Conservation (phyloP, 164 flowering plant genomes). For the Chimonanthus salicifolius region DNA sequence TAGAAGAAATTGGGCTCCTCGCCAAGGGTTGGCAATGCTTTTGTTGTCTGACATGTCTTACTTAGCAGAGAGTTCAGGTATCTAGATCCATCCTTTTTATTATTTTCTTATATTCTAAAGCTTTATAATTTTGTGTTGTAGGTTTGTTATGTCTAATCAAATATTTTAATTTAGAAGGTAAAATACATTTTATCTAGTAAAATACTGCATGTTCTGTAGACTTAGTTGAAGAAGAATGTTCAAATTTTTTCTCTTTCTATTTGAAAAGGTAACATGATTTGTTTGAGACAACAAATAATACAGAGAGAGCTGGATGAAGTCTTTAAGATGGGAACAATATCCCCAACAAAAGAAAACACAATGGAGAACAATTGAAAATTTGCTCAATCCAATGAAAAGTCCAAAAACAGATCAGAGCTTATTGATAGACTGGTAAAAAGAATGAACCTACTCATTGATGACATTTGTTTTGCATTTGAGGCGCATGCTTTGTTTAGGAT, state of each 20-base stretch:
- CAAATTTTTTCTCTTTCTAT: not conserved
- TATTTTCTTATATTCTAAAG: not conserved
- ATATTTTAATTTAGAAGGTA: not conserved
- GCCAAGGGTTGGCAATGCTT: conserved; percentile 54
- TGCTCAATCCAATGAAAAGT: too few species aligned
- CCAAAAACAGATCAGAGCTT: too few species aligned
- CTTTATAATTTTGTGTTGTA: not conserved
- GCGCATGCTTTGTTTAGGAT: too few species aligned
- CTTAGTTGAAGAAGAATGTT: not conserved
- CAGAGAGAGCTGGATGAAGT: too few species aligned
- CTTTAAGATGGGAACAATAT: too few species aligned
- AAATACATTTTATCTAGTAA: not conserved
- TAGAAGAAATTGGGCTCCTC: conserved; percentile 62
- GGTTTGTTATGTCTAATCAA: not conserved
- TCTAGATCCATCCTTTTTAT: conserved; percentile 1
- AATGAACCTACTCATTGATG: too few species aligned
- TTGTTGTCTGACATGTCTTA: conserved; percentile 75
- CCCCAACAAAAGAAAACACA: too few species aligned
- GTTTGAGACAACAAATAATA: too few species aligned
- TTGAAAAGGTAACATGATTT: too few species aligned
- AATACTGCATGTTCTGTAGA: not conserved
- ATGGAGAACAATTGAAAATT: too few species aligned
- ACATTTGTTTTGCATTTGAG: too few species aligned
- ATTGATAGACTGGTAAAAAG: too few species aligned
- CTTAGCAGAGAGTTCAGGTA: conserved; percentile 63